These are phyloP conservation scores for Paramecium tetraurelia DNA, from an alignment of 73 alveolate species.

Conservation along the genomic window DNA sequence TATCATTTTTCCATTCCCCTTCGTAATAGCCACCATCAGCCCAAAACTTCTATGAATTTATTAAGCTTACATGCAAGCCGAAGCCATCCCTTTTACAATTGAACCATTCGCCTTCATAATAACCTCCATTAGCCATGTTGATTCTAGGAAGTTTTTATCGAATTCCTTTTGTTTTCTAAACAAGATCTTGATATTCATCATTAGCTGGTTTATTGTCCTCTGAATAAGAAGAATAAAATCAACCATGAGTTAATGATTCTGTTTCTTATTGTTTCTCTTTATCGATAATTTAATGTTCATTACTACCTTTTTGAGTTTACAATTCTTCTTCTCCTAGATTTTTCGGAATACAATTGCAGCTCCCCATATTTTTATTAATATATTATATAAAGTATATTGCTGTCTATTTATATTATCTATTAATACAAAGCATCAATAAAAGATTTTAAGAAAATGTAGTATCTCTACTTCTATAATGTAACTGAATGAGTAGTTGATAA, in stretches of 20 bases:
- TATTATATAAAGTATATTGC: no score
- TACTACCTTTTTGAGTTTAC: neutral
- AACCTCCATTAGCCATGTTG: neutral
- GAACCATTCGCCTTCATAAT: constrained; percentile 31
- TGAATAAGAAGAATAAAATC: neutral
- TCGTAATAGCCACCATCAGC: constrained; percentile 59
- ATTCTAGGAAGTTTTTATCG: neutral
- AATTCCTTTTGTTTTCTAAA: neutral
- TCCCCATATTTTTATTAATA: neutral
- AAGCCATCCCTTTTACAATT: constrained; percentile 33
- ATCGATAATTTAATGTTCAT: neutral
- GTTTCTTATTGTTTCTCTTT: neutral
- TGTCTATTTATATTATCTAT: no score
- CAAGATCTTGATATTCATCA: neutral
- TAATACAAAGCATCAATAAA: no score
- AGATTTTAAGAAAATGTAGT: no score
- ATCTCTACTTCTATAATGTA: no score
- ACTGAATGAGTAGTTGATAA: no score
- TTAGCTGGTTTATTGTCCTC: constrained; percentile 44
- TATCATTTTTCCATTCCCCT: constrained; percentile 61
- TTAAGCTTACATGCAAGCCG: neutral
- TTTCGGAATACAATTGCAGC: constrained; percentile 32
- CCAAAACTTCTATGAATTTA: neutral
- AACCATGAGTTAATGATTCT: neutral
- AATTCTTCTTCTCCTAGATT: neutral